phyloP scores from a whole-genome alignment of 306 rosid genomes.

The Prunus kanzakura region DNA sequence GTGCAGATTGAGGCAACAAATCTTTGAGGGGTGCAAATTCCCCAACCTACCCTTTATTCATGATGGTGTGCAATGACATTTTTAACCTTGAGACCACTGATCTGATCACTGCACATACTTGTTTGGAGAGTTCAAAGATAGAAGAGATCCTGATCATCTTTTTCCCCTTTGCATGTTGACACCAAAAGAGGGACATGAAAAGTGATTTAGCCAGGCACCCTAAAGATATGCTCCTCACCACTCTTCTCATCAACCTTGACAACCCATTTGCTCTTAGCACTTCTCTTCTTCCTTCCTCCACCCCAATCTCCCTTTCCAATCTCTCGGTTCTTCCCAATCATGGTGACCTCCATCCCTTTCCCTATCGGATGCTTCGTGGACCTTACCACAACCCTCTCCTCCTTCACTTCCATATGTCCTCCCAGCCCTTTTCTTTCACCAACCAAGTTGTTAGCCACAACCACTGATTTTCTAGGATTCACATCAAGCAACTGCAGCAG shows the following conservation, averaged over 20 bases:
- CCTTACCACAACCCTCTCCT: conserved; percentile 38
- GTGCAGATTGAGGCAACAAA: neutral
- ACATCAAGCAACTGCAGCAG: conserved; percentile 45
- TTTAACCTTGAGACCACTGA: neutral
- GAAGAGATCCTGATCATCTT: neutral
- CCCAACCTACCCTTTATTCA: neutral
- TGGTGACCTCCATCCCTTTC: conserved; percentile 53
- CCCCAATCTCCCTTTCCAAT: conserved; percentile 10
- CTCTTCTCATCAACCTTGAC: conserved; percentile 57
- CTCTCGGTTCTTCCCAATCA: conserved; percentile 34
- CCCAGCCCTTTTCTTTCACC: conserved; percentile 37
- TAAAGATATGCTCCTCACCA: conserved; percentile 68
- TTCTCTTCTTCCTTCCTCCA: conserved; percentile 13
- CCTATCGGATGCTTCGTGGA: conserved; percentile 53
- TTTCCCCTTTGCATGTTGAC: neutral
- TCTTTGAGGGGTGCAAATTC: neutral
- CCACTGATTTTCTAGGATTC: conserved; percentile 50
- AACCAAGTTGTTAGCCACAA: conserved; percentile 51
- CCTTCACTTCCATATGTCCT: conserved; percentile 33
- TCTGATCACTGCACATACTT: neutral
- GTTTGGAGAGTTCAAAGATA: neutral
- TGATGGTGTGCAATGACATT: neutral
- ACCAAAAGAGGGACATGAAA: neutral
- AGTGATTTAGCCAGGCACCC: conserved; percentile 27
- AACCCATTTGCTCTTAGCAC: conserved; percentile 54